These are phyloP conservation scores for Limnanthes douglasii DNA, from an alignment of 345 rosid species.

Conservation along the genomic window DNA sequence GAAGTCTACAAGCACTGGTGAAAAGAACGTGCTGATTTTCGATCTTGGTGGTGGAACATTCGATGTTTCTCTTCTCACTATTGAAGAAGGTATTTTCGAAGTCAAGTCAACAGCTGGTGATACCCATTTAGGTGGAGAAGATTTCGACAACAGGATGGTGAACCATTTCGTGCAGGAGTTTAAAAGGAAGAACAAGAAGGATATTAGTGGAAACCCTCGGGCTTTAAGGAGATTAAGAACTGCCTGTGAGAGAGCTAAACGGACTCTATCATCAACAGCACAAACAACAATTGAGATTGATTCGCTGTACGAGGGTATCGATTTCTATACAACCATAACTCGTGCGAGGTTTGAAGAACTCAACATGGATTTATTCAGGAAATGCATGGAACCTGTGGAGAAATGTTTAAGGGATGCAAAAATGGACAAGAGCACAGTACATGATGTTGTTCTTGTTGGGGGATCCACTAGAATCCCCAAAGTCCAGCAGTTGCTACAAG, in stretches of 20 bases:
- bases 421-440: slow-evolving; percentile 32
- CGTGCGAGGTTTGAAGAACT: slow-evolving; percentile 38
- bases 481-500: slow-evolving; percentile 38
- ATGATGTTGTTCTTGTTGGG: slow-evolving; percentile 39
- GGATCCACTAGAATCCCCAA: slow-evolving; percentile 48
- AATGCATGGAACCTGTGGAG: slow-evolving; percentile 37
- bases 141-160: too few relatives aligned
- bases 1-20: slow-evolving; percentile 36
- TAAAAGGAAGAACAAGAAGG: slow-evolving; percentile 36
- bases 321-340: slow-evolving; percentile 30
- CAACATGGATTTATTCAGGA: slow-evolving; percentile 35
- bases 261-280: slow-evolving; percentile 33
- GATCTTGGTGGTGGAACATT: slow-evolving; percentile 53
- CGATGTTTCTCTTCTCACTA: slow-evolving; percentile 40
- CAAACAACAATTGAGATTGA: slow-evolving; percentile 44
- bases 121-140: slow-evolving; percentile 40
- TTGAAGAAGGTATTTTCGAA: slow-evolving; percentile 40
- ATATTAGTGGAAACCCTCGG: slow-evolving; percentile 32
- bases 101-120: slow-evolving; percentile 47
- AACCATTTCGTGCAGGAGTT: slow-evolving; percentile 40
- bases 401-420: slow-evolving; percentile 30
- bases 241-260: slow-evolving; percentile 32
- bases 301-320: slow-evolving; percentile 35
- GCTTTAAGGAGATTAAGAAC: slow-evolving; percentile 48
- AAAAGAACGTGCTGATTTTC: too few relatives aligned